These are phyloP conservation scores for Mucor indicus DNA, from an alignment of 371 early-diverging fungal species.

Conservation along the genomic window DNA sequence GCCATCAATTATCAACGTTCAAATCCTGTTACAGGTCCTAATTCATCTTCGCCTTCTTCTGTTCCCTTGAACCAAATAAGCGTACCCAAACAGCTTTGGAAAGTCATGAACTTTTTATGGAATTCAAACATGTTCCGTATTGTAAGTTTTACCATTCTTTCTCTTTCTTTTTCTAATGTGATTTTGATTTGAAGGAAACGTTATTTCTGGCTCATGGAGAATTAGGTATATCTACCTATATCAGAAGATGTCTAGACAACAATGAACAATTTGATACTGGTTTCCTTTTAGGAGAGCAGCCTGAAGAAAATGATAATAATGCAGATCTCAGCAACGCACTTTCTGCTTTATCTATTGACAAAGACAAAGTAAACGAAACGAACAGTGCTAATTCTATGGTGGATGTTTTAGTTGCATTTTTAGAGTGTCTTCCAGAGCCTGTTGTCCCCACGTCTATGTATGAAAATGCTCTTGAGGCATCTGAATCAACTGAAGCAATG, in stretches of 20 bases:
- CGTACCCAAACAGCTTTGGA: conserved; percentile 79
- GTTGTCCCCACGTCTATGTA: conserved; percentile 69
- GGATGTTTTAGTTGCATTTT: conserved; percentile 68
- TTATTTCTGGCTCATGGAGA: conserved; percentile 74
- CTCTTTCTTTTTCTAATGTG: not conserved
- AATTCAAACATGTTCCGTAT: conserved; percentile 34
- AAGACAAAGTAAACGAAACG: conserved; percentile 23
- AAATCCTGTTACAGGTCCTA: not conserved
- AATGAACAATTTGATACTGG: conserved; percentile 69
- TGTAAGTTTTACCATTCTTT: conserved; percentile 10
- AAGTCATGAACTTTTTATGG: conserved; percentile 78
- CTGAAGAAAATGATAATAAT: not conserved
- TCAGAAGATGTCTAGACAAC: conserved; percentile 82
- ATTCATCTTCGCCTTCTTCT: not conserved
- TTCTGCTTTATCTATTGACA: conserved; percentile 3
- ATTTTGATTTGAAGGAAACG: conserved; percentile 58
- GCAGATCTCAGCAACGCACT: not conserved
- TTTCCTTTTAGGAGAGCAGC: conserved; percentile 31
- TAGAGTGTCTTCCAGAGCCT: conserved; percentile 74
- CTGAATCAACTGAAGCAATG: conserved; percentile 41
- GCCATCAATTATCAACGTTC: not conserved
- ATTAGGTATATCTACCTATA: conserved; percentile 57
- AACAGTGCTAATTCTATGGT: conserved; percentile 78
- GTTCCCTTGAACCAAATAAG: conserved; percentile 45
- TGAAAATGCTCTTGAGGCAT: conserved; percentile 61